Conservation (phyloP, 2,329 filamentous ascomycete species). For the Xylaria sp. region DNA sequence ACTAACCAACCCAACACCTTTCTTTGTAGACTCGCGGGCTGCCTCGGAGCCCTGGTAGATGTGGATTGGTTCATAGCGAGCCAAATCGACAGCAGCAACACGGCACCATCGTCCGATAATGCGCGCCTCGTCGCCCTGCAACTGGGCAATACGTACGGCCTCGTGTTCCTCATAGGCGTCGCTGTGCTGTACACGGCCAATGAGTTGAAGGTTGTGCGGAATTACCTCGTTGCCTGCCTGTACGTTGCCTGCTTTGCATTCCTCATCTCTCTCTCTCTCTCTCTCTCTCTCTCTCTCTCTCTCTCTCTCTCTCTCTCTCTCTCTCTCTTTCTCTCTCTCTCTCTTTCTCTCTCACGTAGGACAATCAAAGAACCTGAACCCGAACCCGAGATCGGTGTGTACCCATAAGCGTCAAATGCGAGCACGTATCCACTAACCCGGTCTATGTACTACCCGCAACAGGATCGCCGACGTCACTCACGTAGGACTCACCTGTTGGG, state of each 20-base stretch:
- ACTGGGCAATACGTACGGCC: conserved; percentile 75
- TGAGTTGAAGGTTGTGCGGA: conserved; percentile 73
- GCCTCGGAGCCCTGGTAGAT: conserved; percentile 64
- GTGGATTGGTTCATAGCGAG: conserved; percentile 72
- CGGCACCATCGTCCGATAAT: conserved; percentile 55
- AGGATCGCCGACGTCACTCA: conserved; percentile 74
- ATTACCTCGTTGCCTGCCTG: conserved; percentile 73
- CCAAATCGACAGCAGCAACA: conserved; percentile 64
- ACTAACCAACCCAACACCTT: no score
- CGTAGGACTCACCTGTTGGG: conserved; percentile 69
- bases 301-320: no score
- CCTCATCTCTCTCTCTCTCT: background rate
- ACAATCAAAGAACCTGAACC: no score
- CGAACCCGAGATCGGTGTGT: no score
- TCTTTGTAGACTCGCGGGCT: conserved; percentile 66
- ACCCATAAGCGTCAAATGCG: no score
- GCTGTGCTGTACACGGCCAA: conserved; percentile 72
- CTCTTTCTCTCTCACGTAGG: no score
- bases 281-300: no score
- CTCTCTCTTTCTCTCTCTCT: no score
- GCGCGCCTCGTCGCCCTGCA: conserved; percentile 71
- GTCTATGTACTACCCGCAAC: background rate
- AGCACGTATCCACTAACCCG: conserved; percentile 4
- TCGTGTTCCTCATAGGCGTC: conserved; percentile 72
- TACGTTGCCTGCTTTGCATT: conserved; percentile 44